Evolutionary conservation across 148 eudicot species (phyloP), one percentile per base, ranked within the genome.

Genomic region (Camellia granthamiana): DNA sequence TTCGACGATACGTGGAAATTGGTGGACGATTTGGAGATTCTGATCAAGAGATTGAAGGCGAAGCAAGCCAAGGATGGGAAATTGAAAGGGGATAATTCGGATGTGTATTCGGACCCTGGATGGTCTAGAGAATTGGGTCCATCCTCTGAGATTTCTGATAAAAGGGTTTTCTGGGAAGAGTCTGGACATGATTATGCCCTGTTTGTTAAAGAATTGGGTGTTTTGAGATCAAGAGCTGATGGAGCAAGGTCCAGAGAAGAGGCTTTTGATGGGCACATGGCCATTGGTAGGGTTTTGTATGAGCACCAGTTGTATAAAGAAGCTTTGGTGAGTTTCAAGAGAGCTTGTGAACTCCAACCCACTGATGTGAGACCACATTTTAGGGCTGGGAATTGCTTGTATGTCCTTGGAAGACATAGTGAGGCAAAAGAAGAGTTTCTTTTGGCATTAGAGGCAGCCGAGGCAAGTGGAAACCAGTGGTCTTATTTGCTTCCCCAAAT

Each of bases 191-290:
- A 89, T 81, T 95, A 90, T 77, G 88, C 85, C 0, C 77, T 61
- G 6, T 95, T 93, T 83, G 91, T 95, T 18, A 95, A 87, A 74
- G 98, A 95, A 23, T 91, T 95, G 84, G 91, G 95, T 15, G 95
- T 78, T 75, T 89, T 95, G 87, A 89, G 98, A 79, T 63, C 85
- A 7, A 85, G 94, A 72, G 99, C 95, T 0, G 99, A 95, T 69
- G 93, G 88, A 74, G 87, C 97, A 0, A 89, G 97, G 81, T 95
- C 99, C 7, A 89, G 95, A 60, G 93, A 89, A 55, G 98, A 95
- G 80, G 98, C 97, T 5, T 95, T 95, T 80, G 99, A 95, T 84
- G 99, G 99, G 38, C 99, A 95, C 51, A 95, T 95, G 99, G 99
- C 99, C 7, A 88, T 95, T 73, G 99, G 99, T 4, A 84, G 94